These are phyloP conservation scores for Flaveria ramosissima DNA, from an alignment of 129 eudicot genomes.

Conservation along the genomic window DNA sequence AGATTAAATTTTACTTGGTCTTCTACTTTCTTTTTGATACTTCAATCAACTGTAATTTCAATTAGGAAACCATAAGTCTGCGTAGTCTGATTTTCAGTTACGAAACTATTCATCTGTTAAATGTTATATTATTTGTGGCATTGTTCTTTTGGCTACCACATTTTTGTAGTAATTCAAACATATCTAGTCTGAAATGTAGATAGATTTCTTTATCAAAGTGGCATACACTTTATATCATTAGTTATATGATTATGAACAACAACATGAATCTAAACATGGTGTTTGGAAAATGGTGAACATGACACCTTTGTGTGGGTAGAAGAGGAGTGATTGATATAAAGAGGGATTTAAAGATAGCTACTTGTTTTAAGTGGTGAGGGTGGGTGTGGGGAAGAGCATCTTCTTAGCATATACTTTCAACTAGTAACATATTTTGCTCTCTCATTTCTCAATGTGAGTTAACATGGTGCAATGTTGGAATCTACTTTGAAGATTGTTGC, in stretches of 20 bases:
- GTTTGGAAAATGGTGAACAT: slow-evolving; percentile 1
- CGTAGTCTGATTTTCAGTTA: neutral
- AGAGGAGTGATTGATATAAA: neutral
- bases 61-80: no score
- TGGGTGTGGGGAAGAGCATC: slow-evolving; percentile 16
- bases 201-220: no score
- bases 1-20: no score
- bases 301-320: neutral
- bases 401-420: slow-evolving; percentile 26
- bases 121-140: neutral
- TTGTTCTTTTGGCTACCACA: neutral
- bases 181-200: no score
- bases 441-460: slow-evolving; percentile 1
- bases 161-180: no score
- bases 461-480: neutral
- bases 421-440: neutral
- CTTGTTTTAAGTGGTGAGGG: neutral
- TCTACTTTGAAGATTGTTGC: neutral
- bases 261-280: neutral
- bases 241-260: neutral
- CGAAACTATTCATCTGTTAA: neutral
- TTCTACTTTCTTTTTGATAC: no score
- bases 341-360: neutral
- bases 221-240: neutral
- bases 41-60: no score